Evolutionary conservation across 2,329 filamentous ascomycete genomes (phyloP).

Genomic region (Coleophoma crateriformis): DNA sequence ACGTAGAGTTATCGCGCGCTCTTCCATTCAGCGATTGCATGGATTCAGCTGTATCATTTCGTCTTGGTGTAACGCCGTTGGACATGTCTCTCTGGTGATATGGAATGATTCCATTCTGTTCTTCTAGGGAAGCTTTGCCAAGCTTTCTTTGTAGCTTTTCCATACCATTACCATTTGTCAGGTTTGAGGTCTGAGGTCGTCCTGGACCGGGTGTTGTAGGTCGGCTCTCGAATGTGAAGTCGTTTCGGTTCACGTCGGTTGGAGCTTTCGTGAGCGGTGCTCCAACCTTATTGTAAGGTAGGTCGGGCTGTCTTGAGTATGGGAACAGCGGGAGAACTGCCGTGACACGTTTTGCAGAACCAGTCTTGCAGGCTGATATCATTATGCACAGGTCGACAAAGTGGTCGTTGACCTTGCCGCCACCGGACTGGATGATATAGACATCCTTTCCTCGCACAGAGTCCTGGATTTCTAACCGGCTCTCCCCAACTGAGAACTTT

Average conservation of each 20-base stretch:
- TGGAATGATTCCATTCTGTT: slow-evolving; percentile 37
- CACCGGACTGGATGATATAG: slow-evolving; percentile 94
- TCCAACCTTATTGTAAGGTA: slow-evolving; percentile 93
- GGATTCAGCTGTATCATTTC: slow-evolving; percentile 34
- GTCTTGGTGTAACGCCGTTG: slow-evolving; percentile 29
- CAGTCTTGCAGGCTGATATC: slow-evolving; percentile 95
- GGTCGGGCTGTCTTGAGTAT: slow-evolving; percentile 92
- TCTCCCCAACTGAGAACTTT: slow-evolving; percentile 95
- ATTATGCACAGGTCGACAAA: slow-evolving; percentile 96
- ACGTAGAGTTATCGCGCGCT: slow-evolving; percentile 15
- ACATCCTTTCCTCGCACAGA: slow-evolving; percentile 98
- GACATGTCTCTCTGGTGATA: slow-evolving; percentile 9
- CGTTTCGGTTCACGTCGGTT: slow-evolving; percentile 42
- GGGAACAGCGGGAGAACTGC: slow-evolving; percentile 93
- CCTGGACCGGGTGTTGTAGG: slow-evolving; percentile 78
- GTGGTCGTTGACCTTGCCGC: slow-evolving; percentile 91
- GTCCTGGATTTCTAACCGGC: slow-evolving; percentile 90
- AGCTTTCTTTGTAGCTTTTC: slow-evolving; percentile 69
- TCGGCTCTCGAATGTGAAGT: slow-evolving; percentile 87
- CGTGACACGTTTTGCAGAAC: slow-evolving; percentile 87
- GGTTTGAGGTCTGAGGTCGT: slow-evolving; percentile 57
- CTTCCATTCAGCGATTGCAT: slow-evolving; percentile 24
- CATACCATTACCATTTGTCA: slow-evolving; percentile 54
- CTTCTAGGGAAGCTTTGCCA: slow-evolving; percentile 59
- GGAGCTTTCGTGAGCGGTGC: slow-evolving; percentile 75